These are phyloP conservation scores for Raffaelea arxii DNA, from an alignment of 2,329 filamentous ascomycete genomes.

Conservation along the genomic window DNA sequence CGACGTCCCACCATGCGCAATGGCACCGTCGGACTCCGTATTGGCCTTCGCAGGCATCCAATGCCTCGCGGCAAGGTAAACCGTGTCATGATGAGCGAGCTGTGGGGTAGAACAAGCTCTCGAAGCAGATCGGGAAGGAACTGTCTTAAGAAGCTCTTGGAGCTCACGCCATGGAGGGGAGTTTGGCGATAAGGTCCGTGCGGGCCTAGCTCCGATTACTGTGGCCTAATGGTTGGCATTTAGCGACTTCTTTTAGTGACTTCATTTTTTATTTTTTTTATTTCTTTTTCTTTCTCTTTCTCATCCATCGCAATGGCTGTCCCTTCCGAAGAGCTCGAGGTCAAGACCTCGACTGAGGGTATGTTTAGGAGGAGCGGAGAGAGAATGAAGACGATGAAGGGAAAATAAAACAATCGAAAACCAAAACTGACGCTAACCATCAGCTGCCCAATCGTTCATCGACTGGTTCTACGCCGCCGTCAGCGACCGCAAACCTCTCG, in stretches of 20 bases:
- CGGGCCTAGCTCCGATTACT: no score
- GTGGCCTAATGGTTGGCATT: no score
- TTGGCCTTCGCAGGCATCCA: neutral
- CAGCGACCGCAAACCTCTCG: conserved; percentile 48
- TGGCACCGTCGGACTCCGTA: neutral
- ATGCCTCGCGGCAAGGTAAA: neutral
- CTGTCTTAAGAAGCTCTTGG: no score
- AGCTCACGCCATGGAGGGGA: no score
- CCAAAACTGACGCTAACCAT: no score
- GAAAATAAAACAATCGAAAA: neutral
- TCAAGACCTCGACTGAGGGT: conserved; percentile 39
- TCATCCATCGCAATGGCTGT: neutral
- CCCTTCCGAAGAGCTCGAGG: conserved; percentile 27
- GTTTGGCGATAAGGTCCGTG: no score
- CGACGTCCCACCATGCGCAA: neutral
- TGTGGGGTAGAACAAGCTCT: no score
- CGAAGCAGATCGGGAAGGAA: no score
- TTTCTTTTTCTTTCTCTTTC: neutral
- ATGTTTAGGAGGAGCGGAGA: conserved; percentile 4
- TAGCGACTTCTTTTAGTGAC: no score
- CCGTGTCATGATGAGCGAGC: neutral
- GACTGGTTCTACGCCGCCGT: conserved; percentile 69
- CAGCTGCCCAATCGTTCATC: conserved; percentile 63
- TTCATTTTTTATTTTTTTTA: neutral
- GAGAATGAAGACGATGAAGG: neutral